Evolutionary conservation across 2,329 filamentous ascomycete genomes (phyloP).

Genomic region (Fusarium tricinctum): DNA sequence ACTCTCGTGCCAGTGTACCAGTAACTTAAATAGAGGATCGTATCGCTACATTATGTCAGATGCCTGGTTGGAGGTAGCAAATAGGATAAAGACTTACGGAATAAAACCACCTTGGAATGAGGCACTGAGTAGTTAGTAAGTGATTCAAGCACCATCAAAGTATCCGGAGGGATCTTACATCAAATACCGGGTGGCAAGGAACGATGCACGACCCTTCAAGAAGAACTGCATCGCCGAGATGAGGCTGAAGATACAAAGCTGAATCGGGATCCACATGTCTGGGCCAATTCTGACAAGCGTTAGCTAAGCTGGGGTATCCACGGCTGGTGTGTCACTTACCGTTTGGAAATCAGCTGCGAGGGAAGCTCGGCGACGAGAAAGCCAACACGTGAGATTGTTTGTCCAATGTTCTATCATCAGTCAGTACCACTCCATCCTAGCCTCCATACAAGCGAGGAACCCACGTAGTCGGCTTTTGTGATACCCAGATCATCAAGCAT

Average conservation of each 20-base stretch:
- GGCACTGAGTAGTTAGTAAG: no score
- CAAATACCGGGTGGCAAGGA: constrained; percentile 45
- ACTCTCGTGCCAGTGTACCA: no score
- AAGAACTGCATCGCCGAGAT: constrained; percentile 54
- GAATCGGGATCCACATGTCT: constrained; percentile 65
- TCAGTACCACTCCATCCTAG: background rate
- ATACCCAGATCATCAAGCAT: constrained; percentile 52
- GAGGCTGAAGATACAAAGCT: constrained; percentile 53
- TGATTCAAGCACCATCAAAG: no score
- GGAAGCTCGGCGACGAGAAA: constrained; percentile 30
- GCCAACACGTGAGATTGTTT: constrained; percentile 35
- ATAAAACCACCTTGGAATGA: no score
- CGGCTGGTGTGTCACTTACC: background rate
- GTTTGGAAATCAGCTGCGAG: constrained; percentile 23
- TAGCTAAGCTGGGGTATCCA: background rate
- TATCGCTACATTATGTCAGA: no score
- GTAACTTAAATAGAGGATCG: no score
- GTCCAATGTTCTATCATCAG: constrained; percentile 9
- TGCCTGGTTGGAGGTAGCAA: no score
- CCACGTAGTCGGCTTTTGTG: constrained; percentile 16
- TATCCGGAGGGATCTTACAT: no score
- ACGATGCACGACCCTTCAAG: constrained; percentile 52
- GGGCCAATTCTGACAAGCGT: constrained; percentile 55
- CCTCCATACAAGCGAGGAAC: background rate
- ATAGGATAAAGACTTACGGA: no score